Evolutionary conservation across 164 flowering plant species (phyloP), one percentile per base, ranked within the genome.

Genomic region (Umbilicus rupestris): DNA sequence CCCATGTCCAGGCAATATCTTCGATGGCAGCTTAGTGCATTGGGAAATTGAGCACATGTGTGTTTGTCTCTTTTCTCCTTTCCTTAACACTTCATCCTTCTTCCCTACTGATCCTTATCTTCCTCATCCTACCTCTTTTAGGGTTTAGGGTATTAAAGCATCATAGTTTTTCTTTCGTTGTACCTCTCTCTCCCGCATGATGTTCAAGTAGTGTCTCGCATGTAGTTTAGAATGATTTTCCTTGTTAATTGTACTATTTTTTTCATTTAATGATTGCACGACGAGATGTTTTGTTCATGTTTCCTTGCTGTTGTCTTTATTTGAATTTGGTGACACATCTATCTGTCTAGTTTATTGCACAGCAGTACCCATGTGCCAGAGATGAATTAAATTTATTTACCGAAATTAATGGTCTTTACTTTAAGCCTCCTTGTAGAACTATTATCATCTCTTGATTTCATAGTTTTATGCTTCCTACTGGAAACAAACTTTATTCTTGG

Each of bases 51-150:
- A 76, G 88, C 82, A 71, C 89, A 79, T 83, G 91, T 87, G 90
- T 94, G 96, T 91, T 91, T 89, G 96, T 87, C 86, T 92, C 78
- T 83, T 92, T 82, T 84, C 87, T 87, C 92, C 87, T 80, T 85
- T 78, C 80, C 90, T 80, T 76, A 81, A 77, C 81, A 75, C 92
- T 85, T 65, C 81, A 84, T 83, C 91, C 84, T 78, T 82, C 87
- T 80, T 73, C 82, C 88, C 83, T 74, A 69, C 79, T 77, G 70
- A 75, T 76, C 79, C 76, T 76, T 77, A 73, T 71, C 73, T 73
- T 74, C 81, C 81, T 72, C 41, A 68, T 77, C 80, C 74, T 77
- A 47, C 75, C 76, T 50, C 78, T 74, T 64, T 66, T 28, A 72
- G 76, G 73, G 71, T 63, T 73, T 72, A 70, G 71, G 73, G 62